These are phyloP conservation scores for Bertia moriformis DNA, from an alignment of 2,329 filamentous ascomycete genomes.

Conservation along the genomic window DNA sequence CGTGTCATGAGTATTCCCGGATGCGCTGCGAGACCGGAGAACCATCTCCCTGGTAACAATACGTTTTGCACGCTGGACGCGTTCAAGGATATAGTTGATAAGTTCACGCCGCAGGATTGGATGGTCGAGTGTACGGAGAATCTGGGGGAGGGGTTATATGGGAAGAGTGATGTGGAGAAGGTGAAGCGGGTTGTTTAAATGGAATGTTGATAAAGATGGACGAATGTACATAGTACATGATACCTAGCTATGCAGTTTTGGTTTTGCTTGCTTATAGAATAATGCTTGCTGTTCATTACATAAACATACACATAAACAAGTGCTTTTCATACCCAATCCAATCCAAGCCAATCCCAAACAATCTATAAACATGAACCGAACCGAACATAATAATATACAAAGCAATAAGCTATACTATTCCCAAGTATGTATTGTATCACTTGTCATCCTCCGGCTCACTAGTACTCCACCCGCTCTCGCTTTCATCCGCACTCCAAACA, in stretches of 20 bases:
- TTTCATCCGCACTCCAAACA: background rate
- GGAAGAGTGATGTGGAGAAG: background rate
- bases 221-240: background rate
- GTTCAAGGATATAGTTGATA: slow-evolving; percentile 2
- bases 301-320: background rate
- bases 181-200: too few species aligned
- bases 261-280: background rate
- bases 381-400: too few species aligned
- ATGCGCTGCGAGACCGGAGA: background rate
- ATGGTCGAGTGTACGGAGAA: slow-evolving; percentile 2
- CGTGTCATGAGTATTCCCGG: background rate
- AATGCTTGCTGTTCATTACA: background rate
- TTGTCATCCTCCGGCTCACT: background rate
- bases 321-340: background rate
- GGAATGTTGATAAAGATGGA: slow-evolving; percentile 1
- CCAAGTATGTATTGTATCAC: background rate
- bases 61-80: slow-evolving; percentile 2
- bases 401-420: too few species aligned
- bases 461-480: background rate
- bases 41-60: slow-evolving; percentile 1
- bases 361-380: too few species aligned
- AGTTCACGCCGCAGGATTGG: slow-evolving; percentile 3
- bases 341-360: too few species aligned
- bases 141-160: slow-evolving; percentile 1
- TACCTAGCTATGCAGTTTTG: background rate